Conservation (phyloP, 2,329 filamentous ascomycete species). For the Diaporthe vexans region DNA sequence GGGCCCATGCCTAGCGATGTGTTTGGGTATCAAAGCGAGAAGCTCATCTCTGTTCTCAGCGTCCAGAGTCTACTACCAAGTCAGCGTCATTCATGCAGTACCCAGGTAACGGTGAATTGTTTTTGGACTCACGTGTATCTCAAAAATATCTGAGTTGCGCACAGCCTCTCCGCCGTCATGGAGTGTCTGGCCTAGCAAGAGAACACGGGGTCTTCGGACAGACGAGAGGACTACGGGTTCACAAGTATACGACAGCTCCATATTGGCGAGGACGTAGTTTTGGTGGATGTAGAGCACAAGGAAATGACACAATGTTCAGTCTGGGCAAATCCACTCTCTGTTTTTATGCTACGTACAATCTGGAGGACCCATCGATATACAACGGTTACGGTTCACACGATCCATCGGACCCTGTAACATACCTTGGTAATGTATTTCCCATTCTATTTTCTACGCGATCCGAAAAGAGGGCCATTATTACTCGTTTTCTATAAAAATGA, state of each 20-base stretch:
- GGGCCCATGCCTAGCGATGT: constrained; percentile 6
- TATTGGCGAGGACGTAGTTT: neutral
- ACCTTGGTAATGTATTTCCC: too few relatives aligned
- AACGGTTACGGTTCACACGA: neutral
- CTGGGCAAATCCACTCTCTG: neutral
- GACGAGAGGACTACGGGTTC: neutral
- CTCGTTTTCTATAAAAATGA: too few relatives aligned
- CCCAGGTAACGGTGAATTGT: neutral
- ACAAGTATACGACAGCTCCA: constrained; percentile 4
- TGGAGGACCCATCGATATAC: neutral
- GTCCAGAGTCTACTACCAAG: constrained; percentile 1
- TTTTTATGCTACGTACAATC: constrained; percentile 2
- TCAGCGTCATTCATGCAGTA: neutral
- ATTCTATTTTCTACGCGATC: too few relatives aligned
- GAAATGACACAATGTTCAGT: neutral
- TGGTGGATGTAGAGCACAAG: neutral
- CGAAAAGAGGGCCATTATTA: too few relatives aligned
- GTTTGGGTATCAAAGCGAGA: constrained; percentile 7
- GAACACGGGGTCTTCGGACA: neutral
- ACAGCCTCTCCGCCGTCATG: constrained; percentile 31
- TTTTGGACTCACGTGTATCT: constrained; percentile 27
- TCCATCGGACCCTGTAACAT: neutral
- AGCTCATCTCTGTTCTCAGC: constrained; percentile 22
- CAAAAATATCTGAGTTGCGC: constrained; percentile 4
- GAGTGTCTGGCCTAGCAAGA: constrained; percentile 24